phyloP scores from a whole-genome alignment of 108 stramenopile genomes.

The Fistulifera pelliculosa region DNA sequence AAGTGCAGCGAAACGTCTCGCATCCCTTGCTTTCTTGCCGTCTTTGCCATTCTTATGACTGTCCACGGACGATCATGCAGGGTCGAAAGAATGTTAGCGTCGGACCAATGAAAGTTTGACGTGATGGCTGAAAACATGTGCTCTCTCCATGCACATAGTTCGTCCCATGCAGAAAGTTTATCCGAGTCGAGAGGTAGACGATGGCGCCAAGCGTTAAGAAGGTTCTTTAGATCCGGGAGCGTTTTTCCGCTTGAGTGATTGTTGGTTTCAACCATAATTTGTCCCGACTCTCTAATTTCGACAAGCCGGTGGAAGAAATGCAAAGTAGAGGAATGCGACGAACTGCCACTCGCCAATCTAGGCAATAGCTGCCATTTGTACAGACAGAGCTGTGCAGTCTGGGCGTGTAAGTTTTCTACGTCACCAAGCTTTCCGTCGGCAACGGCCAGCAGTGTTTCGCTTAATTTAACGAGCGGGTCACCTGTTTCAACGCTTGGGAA shows the following conservation, averaged over 20 bases:
- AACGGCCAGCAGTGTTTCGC: slow-evolving; percentile 71
- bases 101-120: slow-evolving; percentile 71
- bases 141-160: slow-evolving; percentile 80
- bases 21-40: slow-evolving; percentile 84
- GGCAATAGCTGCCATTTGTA: slow-evolving; percentile 70
- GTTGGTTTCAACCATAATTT: slow-evolving; percentile 85
- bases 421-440: slow-evolving; percentile 78
- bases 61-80: slow-evolving; percentile 94
- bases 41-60: slow-evolving; percentile 69
- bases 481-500: slow-evolving; percentile 55
- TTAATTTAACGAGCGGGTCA: slow-evolving; percentile 57
- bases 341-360: slow-evolving; percentile 47
- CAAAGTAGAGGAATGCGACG: slow-evolving; percentile 61
- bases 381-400: slow-evolving; percentile 72
- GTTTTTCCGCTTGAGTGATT: slow-evolving; percentile 64
- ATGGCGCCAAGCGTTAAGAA: slow-evolving; percentile 86
- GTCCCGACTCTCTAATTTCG: slow-evolving; percentile 91
- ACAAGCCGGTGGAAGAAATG: slow-evolving; percentile 87
- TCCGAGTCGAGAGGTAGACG: slow-evolving; percentile 89
- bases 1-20: slow-evolving; percentile 52
- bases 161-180: slow-evolving; percentile 79
- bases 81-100: slow-evolving; percentile 67
- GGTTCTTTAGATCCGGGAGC: slow-evolving; percentile 81
- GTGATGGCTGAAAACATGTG: slow-evolving; percentile 80
- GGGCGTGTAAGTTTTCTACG: slow-evolving; percentile 82